Base-by-base conservation (phyloP, 495 filamentous ascomycete genomes). In the Penicillium waksmanii region DNA sequence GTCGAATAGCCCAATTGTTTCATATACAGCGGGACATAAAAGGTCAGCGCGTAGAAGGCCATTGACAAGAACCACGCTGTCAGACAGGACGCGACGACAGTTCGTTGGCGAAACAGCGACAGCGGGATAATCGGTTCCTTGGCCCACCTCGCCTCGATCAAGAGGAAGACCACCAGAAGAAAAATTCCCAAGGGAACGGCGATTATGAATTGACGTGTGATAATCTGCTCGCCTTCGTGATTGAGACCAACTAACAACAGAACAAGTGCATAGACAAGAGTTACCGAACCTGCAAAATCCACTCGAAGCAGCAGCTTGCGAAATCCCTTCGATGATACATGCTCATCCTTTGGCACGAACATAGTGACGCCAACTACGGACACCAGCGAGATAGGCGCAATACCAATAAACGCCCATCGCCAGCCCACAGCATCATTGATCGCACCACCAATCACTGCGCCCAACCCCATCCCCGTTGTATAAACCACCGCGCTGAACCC, bases 41-140 rank as follows among this genome's bases (percentile, higher is more conserved):
- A 65, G 17, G 31, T 51, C 13, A 65, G 55, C 18, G 58, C 51
- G 25, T 58, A 65, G 12, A 58, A 49, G 0, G 55, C 33, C 55
- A 60, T 58, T 17, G 58, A 58, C 63, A 61, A 48, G 42, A 65
- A 65, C 63, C 63, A 65, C 9, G 58, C 58, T 3, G 63, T 58
- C 51, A 65, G 36, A 17, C 63, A 65, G 3, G 58, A 38, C n/a
- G 58, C 55, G 6, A 58, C 38, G 1, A 65, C 58, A n/a, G 55
- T 65, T 10, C 63, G 58, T 36, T 18, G 35, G 15, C 51, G 44
- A 31, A 65, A 61, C 1, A 61, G 47, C 9, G 55, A 58, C 12
- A 65, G 31, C 7, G 58, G 58, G 35, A 65, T 65, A 6, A 65
- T 61, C 15, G 58, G 63, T 46, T 65, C 63, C 9, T 25, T 56